Evolutionary conservation across 768 basidiomycete species (phyloP).

Genomic region (Podaxis pistillaris): DNA sequence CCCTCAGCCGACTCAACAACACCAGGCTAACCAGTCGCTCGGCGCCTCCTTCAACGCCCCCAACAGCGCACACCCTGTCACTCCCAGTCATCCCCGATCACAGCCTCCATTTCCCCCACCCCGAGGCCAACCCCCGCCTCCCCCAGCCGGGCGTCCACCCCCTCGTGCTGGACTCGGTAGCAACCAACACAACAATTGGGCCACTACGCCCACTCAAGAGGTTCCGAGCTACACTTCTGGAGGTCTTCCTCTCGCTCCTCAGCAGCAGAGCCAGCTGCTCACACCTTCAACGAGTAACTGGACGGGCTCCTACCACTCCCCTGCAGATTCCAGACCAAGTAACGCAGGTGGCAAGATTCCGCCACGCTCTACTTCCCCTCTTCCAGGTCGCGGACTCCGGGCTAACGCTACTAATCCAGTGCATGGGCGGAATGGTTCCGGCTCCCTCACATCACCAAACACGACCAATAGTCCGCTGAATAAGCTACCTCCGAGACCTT

Average conservation of each 20-base stretch:
- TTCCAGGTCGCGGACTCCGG: constrained; percentile 34
- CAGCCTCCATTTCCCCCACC: constrained; percentile 72
- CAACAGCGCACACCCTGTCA: constrained; percentile 23
- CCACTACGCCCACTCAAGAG: constrained; percentile 65
- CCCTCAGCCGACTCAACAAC: constrained; percentile 43
- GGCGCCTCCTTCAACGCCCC: constrained; percentile 45
- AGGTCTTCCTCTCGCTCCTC: constrained; percentile 40
- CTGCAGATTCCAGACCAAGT: constrained; percentile 59
- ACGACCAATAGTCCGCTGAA: constrained; percentile 26
- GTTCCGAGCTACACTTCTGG: constrained; percentile 42
- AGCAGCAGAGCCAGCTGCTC: constrained; percentile 34
- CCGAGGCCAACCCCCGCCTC: constrained; percentile 58
- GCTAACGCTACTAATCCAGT: constrained; percentile 21
- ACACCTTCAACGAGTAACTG: constrained; percentile 44
- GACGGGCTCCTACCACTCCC: constrained; percentile 50
- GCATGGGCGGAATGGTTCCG: constrained; percentile 56
- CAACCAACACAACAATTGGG: constrained; percentile 22
- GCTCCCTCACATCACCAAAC: constrained; percentile 41
- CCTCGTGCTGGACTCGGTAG: constrained; percentile 23
- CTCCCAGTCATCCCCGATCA: constrained; percentile 33
- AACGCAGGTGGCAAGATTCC: constrained; percentile 41
- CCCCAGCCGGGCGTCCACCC: constrained; percentile 33
- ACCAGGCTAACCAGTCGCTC: constrained; percentile 36
- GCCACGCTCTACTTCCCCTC: constrained; percentile 44
- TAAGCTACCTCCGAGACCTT: constrained; percentile 45